phyloP scores from a whole-genome alignment of 805 yeast species.

The Wickerhamomyces canadensis region DNA sequence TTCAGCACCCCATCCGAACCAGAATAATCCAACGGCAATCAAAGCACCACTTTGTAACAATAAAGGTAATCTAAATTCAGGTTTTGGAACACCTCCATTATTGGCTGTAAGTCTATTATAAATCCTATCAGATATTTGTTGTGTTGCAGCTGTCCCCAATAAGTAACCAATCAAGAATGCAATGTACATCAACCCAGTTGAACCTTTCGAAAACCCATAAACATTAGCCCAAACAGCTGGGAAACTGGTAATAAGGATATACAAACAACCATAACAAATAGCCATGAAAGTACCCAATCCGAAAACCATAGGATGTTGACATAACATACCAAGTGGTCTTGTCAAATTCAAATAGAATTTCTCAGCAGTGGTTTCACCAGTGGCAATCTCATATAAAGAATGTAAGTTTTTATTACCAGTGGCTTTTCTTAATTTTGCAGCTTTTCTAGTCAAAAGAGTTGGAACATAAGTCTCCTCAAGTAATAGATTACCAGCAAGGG shows the following conservation, averaged over 20 bases:
- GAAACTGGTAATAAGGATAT: conserved; percentile 55
- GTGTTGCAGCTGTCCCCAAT: conserved; percentile 45
- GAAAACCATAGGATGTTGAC: conserved; percentile 57
- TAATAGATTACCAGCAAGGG: conserved; percentile 36
- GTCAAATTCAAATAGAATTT: conserved; percentile 37
- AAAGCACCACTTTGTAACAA: conserved; percentile 44
- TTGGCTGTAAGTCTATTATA: conserved; percentile 32
- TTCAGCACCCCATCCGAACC: conserved; percentile 72
- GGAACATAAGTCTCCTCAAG: conserved; percentile 59
- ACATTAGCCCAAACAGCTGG: conserved; percentile 42
- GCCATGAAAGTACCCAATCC: conserved; percentile 63
- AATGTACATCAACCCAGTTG: conserved; percentile 53
- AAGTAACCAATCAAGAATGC: conserved; percentile 52
- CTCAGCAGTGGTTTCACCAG: conserved; percentile 35
- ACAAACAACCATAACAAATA: conserved; percentile 60
- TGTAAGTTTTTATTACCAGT: conserved; percentile 53
- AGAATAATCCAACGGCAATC: conserved; percentile 55
- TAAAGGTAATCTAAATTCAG: conserved; percentile 55
- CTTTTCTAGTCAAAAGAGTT: conserved; percentile 40
- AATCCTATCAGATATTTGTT: conserved; percentile 35
- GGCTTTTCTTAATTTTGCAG: conserved; percentile 39
- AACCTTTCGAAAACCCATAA: conserved; percentile 44
- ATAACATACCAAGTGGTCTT: conserved; percentile 48
- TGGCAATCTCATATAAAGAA: conserved; percentile 57
- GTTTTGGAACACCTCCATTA: conserved; percentile 51